These are phyloP conservation scores for Phaseolus lunatus DNA, from an alignment of 306 rosid genomes.

Conservation along the genomic window DNA sequence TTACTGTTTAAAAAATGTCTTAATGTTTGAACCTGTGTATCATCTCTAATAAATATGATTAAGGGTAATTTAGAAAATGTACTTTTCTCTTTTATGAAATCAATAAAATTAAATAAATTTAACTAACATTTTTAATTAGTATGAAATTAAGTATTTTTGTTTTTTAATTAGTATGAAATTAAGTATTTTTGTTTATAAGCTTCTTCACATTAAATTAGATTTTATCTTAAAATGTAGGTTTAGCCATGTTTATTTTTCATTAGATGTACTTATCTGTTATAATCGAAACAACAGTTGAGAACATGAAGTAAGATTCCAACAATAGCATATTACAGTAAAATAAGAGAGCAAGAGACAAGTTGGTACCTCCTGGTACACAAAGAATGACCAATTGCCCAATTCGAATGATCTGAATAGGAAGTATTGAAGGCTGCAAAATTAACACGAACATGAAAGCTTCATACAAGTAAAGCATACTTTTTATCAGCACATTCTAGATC, in stretches of 20 bases:
- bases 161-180: neutral
- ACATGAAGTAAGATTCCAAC: constrained; percentile 27
- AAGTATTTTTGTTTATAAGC: neutral
- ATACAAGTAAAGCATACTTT: constrained; percentile 10
- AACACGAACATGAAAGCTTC: constrained; percentile 32
- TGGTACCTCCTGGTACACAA: constrained; percentile 87
- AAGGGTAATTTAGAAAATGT: neutral
- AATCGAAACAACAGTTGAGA: constrained; percentile 13
- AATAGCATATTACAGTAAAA: constrained; percentile 4
- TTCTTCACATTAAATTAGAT: neutral
- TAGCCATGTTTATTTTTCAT: constrained; percentile 13
- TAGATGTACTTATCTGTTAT: neutral
- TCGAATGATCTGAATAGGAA: constrained; percentile 88
- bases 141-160: no score
- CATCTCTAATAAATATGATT: no score
- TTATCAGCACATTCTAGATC: constrained; percentile 22
- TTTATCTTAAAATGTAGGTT: neutral
- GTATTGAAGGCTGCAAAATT: constrained; percentile 86
- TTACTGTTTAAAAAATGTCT: no score
- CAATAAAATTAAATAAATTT: neutral
- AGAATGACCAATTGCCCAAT: constrained; percentile 87
- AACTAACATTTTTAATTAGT: no score
- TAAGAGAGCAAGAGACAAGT: constrained; percentile 19
- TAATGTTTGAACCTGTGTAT: no score
- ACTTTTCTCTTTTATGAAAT: neutral